Base-by-base conservation (phyloP, 148 eudicot genomes). In the Cornus suecica region DNA sequence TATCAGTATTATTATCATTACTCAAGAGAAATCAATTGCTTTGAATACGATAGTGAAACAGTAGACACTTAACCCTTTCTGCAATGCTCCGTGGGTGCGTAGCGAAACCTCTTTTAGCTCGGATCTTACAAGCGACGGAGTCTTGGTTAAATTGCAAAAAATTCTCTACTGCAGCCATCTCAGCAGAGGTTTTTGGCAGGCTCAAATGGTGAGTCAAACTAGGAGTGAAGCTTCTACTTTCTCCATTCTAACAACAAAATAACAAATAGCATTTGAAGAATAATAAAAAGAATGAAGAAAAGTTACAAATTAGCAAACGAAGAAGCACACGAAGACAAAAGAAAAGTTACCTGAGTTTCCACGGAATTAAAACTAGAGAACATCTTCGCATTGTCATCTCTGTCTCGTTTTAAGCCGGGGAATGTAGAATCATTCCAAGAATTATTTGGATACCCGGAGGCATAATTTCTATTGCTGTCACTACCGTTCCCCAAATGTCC, bases 1-100 rank as follows among this genome's bases (percentile, higher is more conserved):
- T 58, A 58, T 58, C 20, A 58, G 20, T 13, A 16, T 48, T 48
- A 48, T 16, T 48, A 18, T 3, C 18, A 48, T 48, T 18, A 51
- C 2, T 16, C 24, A 58, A 18, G 20, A 20, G 24, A 22, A 58
- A 58, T 52, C 8, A 58, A 18, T 25, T 20, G 20, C 8, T 58
- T 18, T 58, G 25, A 4, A 58, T 18, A 58, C 20, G 20, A 48
- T 27, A 61, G 10, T 28, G 14, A 63, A 79, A 31, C 58, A 79
- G 11, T 28, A 63, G 74, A 31, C 58, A 79, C 22, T 37, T 81
- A 80, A 88, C 91, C 91, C 91, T 88, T 75, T 88, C 91, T 30
- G 91, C 91, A 73, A 88, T 88, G 74, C 91, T 88, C 74, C 91
- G 69, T 15, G 91, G 91, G 76, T 88, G 91, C 25, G 91, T 88